Evolutionary conservation across 2,329 filamentous ascomycete genomes (phyloP).

Genomic region (Gaeumannomyces sp.): DNA sequence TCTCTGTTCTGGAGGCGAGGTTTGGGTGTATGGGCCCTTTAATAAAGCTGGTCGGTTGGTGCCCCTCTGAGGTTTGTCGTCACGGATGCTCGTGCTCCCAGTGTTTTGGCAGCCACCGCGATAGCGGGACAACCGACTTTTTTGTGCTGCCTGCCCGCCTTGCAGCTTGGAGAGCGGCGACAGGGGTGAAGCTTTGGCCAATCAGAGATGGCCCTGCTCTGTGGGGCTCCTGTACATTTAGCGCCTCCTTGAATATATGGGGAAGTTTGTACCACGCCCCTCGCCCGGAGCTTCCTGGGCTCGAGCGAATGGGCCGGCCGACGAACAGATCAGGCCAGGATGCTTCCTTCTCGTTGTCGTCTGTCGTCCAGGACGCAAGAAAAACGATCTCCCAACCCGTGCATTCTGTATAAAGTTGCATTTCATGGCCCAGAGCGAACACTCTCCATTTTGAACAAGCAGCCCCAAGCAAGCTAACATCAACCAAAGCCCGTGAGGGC

Average conservation of each 20-base stretch:
- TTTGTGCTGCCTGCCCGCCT: constrained; percentile 16
- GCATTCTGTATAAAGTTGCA: neutral
- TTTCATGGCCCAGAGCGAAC: neutral
- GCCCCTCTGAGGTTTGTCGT: constrained; percentile 9
- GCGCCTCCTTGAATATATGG: neutral
- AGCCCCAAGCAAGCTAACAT: neutral
- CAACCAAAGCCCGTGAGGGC: neutral
- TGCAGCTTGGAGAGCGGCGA: constrained; percentile 9
- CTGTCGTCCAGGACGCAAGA: neutral
- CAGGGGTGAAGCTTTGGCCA: constrained; percentile 11
- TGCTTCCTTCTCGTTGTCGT: neutral
- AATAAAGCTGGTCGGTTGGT: neutral
- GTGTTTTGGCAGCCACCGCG: neutral
- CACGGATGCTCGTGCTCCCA: constrained; percentile 13
- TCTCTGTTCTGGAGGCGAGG: constrained; percentile 8
- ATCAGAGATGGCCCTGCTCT: neutral
- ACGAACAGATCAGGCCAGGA: neutral
- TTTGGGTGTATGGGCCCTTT: neutral
- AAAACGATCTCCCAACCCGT: neutral
- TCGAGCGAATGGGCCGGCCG: no score
- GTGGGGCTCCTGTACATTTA: neutral
- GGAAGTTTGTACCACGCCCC: neutral
- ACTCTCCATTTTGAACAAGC: no score
- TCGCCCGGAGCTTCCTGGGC: neutral
- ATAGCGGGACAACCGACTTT: constrained; percentile 18